Evolutionary conservation across 2,329 filamentous ascomycete genomes (phyloP), one percentile per base, ranked within the genome.

Genomic region (Fusarium sp.): DNA sequence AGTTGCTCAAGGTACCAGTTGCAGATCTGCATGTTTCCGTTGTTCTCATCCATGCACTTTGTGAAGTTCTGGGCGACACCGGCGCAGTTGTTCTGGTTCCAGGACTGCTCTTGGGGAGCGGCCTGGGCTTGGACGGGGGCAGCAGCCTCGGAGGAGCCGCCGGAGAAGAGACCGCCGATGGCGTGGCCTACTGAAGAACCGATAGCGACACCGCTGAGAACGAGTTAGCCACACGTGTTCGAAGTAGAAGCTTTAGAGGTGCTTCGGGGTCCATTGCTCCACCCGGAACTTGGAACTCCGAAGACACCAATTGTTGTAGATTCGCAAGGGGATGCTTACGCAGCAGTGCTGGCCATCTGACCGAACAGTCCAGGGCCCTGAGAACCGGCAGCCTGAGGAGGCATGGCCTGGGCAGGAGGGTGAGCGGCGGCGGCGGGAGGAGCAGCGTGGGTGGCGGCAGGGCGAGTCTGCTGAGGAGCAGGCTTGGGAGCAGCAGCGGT

Each of bases 1-100:
- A 99, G 88, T 89, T 99, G 96, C 83, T 99, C 96, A 79, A 99
- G 86, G 84, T 99, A 99, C 95, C 96, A 99, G 77, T 93, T 93
- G 87, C 96, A 99, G 81, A 98, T 97, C 81, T 93, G 92, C 92
- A 99, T 91, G 85, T 96, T 95, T 77, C 96, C 96, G 81, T 91
- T 87, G 84, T 99, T 93, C 81, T 98, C 94, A 83, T 98, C 95
- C 92, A 99, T 93, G 89, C 96, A 99, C 86, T 92, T 93, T 80
- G 94, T 95, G 88, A 99, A 98, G 85, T 89, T 90, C 84, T 91
- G 90, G 61, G 95, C 91, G 78, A 96, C 94, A 61, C 88, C 90
- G 73, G 91, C 90, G 86, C 96, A 99, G 82, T 93, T 93, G 83
- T 85, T 88, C 72, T 78, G 75, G 80, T 84, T 83, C 80, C 85